Conservation (phyloP, 2,329 filamentous ascomycete genomes). For the Meredithiella fracta region DNA sequence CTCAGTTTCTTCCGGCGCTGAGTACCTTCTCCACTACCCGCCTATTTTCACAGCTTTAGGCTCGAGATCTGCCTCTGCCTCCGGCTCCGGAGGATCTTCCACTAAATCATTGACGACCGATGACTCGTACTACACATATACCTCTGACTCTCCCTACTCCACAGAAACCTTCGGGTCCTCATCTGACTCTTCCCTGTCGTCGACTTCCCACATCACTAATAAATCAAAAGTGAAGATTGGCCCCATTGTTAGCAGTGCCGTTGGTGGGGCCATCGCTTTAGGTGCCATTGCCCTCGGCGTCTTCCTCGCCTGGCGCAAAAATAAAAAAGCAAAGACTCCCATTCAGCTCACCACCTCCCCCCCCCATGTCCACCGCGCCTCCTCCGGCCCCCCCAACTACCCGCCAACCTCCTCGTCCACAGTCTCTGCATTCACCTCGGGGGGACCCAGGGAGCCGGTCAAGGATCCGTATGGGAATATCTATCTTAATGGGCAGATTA, state of each 20-base stretch:
- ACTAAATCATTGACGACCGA: too few relatives aligned
- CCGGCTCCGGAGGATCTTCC: too few relatives aligned
- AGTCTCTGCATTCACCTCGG: conserved; percentile 15
- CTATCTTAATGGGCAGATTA: background rate
- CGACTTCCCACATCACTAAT: conserved; percentile 6
- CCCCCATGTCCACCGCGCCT: background rate
- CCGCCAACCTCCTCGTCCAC: conserved; percentile 3
- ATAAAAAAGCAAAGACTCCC: conserved; percentile 16
- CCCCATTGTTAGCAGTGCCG: conserved; percentile 23
- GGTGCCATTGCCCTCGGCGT: conserved; percentile 18
- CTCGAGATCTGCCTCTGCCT: background rate
- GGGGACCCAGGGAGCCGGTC: conserved; percentile 11
- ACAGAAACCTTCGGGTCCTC: background rate
- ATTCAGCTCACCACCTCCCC: conserved; percentile 11
- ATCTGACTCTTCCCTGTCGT: background rate
- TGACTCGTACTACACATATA: conserved; percentile 4
- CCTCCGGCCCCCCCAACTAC: background rate
- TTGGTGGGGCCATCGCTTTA: conserved; percentile 14
- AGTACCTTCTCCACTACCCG: conserved; percentile 20
- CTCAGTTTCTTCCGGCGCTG: conserved; percentile 17
- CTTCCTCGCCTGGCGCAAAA: conserved; percentile 25
- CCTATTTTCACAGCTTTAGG: conserved; percentile 15
- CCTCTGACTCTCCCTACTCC: background rate
- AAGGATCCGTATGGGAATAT: conserved; percentile 6
- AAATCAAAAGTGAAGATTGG: conserved; percentile 18